Base-by-base conservation (phyloP, 495 filamentous ascomycete genomes). In the Daldinia decipiens region DNA sequence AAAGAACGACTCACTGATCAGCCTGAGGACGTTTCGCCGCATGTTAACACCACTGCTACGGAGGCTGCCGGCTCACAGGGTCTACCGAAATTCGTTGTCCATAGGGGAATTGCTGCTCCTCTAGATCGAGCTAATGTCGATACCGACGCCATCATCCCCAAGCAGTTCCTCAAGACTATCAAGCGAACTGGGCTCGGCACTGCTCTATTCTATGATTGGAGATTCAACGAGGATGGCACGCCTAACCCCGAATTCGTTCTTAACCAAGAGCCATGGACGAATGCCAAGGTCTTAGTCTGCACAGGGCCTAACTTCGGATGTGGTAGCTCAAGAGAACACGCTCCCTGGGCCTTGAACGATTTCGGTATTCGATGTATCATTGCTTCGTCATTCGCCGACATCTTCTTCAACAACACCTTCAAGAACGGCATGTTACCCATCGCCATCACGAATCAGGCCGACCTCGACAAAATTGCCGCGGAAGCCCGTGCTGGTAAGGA, bases 391-490 rank as follows among this genome's bases (percentile, higher is more conserved):
- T 99, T 92, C 74, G 95, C 93, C 65, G 95, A 99, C 76, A 99
- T 99, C 81, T 98, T 98, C 88, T 97, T 94, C 88, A 99, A 98
- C 87, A 99, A 99, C 83, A 96, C 93, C 17, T 98, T 98, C 88
- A 99, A 99, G 87, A 99, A 99, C 82, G 95, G 95, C 81, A 99
- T 99, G 95, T 86, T 99, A 39, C 94, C 95, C 27, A 87, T 98
- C 69, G 80, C 85, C 39, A 91, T 99, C 78, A 82, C 85, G 36
- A 87, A 94, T 78, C 77, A 88, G 52, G 85, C 72, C 8, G 87
- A 84, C 15, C 84, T 98, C 3, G 84, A 89, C 8, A 83, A 82
- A 71, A 89, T 99, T 67, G 90, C 91, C 43, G 89, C 86, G 26
- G 93, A 97, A 80, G 94, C 95, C 32, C 85, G 85, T 52, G 91